A percentile compares a stretch with the other conserved stretches of the same genome.
These are phyloP conservation scores for Ogataea saltuana DNA, from an alignment of 805 yeast species.

Conservation along the genomic window DNA sequence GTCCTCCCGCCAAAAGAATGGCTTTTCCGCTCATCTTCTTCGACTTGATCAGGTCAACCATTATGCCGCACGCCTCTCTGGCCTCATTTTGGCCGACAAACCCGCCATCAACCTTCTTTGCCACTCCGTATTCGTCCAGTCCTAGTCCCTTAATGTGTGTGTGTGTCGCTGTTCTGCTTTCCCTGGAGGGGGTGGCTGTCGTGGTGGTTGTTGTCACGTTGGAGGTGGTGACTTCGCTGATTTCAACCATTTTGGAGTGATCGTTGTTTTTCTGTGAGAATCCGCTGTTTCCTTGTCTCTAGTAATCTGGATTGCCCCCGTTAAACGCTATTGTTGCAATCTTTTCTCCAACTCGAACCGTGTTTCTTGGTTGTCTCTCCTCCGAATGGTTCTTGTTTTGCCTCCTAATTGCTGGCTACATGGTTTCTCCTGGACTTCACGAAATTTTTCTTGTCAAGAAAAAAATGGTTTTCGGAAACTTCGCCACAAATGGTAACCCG, in stretches of 20 bases:
- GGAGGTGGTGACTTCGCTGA: slow-evolving; percentile 69
- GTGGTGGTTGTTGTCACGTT: slow-evolving; percentile 18
- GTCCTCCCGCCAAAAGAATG: slow-evolving; percentile 94
- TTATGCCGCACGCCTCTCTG: slow-evolving; percentile 93
- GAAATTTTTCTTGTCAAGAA: slow-evolving; percentile 13
- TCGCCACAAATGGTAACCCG: no score
- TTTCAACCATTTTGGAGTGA: slow-evolving; percentile 59
- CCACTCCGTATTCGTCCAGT: slow-evolving; percentile 86
- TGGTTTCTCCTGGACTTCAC: no score
- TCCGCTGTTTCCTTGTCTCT: no score
- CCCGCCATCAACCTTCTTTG: slow-evolving; percentile 82
- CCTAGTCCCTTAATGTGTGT: slow-evolving; percentile 97
- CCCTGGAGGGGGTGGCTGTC: slow-evolving; percentile 24
- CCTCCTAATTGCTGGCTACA: no score
- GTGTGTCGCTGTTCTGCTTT: slow-evolving; percentile 73
- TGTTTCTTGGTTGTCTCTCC: no score
- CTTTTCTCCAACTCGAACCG: no score
- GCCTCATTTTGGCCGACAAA: slow-evolving; percentile 98
- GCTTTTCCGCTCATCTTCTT: slow-evolving; percentile 98
- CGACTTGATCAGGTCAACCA: slow-evolving; percentile 88
- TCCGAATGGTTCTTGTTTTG: no score
- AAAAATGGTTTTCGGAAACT: no score
- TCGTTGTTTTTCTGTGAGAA: no score
- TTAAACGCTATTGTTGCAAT: no score
- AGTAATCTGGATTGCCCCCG: no score